Base-by-base conservation (phyloP, 176 grass and related monocot species). In the Eleusine indica region DNA sequence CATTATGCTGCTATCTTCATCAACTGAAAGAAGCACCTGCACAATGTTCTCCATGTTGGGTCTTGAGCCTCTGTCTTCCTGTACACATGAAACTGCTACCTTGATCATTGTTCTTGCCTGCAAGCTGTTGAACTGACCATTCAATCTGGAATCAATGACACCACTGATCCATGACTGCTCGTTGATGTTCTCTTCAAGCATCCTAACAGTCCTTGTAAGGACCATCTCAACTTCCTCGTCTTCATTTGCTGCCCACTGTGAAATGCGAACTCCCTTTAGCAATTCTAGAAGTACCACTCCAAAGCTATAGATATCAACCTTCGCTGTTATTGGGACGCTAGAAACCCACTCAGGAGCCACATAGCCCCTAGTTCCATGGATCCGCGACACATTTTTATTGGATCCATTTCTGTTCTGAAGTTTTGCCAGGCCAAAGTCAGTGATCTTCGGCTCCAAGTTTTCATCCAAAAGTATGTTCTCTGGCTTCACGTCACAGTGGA, bases 241-340 rank as follows among this genome's bases (percentile, higher is more conserved):
- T 4, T 1, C 66, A 66, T 89, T 47, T 67, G 53, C 19, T 8
- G 21, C 21, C 85, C 74, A 88, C 9, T 88, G 65, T 79, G 83
- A 79, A 73, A 87, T 80, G 70, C 81, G 82, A 39, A 10, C 28
- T 22, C 91, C 91, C 35, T 65, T 91, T 4, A 88, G 38, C 64
- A 94, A 22, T 84, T 94, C 92, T 56, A 91, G 79, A 38, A 94
- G 89, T 44, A 94, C 92, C 10, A 88, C 89, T 79, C 92, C 88
- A 4, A 84, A 89, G 72, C 92, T 94, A 64, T 89, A 94, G 28
- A 94, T 87, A 43, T 94, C 86, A 67, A 94, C 84, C n/a, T 91
- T 91, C 42, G 89, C 84, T 46, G 92, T 91, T 40, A 94, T 87
- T 73, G 92, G 89, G 22, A 84, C 51, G 49, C 71, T 79, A 15